phyloP scores from a whole-genome alignment of 495 filamentous ascomycete genomes.

The Poronia punctata region DNA sequence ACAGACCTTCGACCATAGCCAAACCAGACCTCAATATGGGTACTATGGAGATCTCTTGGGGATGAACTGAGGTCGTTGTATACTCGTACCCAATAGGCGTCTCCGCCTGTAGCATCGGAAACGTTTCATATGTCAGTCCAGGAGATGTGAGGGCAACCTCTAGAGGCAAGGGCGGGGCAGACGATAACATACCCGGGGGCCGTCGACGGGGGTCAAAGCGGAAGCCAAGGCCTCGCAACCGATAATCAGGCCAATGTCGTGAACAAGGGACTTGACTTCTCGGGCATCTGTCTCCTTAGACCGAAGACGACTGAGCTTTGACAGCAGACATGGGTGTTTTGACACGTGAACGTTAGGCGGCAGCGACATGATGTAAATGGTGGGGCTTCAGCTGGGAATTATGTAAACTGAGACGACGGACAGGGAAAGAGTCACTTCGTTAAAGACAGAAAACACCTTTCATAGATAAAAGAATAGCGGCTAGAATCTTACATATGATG shows the following conservation, averaged over 20 bases:
- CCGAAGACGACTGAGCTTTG: constrained; percentile 85
- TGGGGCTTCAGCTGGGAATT: no score
- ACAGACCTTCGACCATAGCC: constrained; percentile 74
- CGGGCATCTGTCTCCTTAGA: constrained; percentile 59
- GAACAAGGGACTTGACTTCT: constrained; percentile 73
- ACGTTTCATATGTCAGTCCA: background rate
- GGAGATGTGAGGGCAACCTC: no score
- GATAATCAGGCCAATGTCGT: constrained; percentile 79
- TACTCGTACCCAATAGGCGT: constrained; percentile 72
- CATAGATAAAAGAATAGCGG: no score
- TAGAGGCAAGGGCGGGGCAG: background rate
- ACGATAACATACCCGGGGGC: constrained; percentile 33
- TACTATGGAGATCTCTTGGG: constrained; percentile 67
- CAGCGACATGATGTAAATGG: constrained; percentile 27
- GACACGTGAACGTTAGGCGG: constrained; percentile 76
- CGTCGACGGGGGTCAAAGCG: constrained; percentile 44
- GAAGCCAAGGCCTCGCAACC: constrained; percentile 73
- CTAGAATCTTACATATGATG: no score
- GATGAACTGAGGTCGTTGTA: constrained; percentile 49
- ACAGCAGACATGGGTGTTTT: constrained; percentile 73
- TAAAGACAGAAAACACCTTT: no score
- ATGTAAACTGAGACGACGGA: no score
- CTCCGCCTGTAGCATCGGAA: constrained; percentile 43
- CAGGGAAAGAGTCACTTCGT: no score
- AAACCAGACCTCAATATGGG: constrained; percentile 87